Percentiles rank a stretch among this genome's conserved stretches.
phyloP scores from a whole-genome alignment of 306 rosid species.

The Vachellia pachyceras region DNA sequence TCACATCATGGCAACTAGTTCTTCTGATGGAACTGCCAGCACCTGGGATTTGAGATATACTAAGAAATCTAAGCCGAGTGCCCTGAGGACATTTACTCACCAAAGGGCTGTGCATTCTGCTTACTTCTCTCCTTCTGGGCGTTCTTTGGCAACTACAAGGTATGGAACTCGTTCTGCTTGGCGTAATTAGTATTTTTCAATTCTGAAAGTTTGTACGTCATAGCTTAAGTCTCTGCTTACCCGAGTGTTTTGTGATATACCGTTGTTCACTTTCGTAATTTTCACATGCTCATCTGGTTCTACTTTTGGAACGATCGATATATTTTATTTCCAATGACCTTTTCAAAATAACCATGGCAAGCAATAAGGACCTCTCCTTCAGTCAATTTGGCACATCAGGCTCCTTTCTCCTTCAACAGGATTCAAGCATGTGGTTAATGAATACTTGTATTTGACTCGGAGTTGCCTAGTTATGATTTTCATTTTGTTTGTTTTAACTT shows the following conservation, averaged over 20 bases:
- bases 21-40: constrained; percentile 83
- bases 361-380: background rate
- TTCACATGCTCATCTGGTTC: background rate
- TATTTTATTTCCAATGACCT: background rate
- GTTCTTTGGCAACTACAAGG: constrained; percentile 84
- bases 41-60: constrained; percentile 87
- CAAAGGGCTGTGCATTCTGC: constrained; percentile 80
- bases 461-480: constrained; percentile 14
- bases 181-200: background rate
- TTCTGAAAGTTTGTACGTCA: background rate
- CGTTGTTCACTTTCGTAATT: background rate
- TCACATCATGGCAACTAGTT: constrained; percentile 77
- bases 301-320: background rate
- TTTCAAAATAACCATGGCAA: background rate
- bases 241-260: background rate
- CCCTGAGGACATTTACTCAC: constrained; percentile 62
- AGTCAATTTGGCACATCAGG: background rate
- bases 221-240: constrained; percentile 23
- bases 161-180: constrained; percentile 34
- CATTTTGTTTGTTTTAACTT: constrained; percentile 7
- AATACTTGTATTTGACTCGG: background rate
- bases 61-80: constrained; percentile 45
- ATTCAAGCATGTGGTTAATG: background rate
- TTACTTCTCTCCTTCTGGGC: constrained; percentile 88
- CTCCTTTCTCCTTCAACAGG: background rate